These are phyloP conservation scores for Xanthoconium separans DNA, from an alignment of 1,284 basidiomycete species.

Conservation along the genomic window DNA sequence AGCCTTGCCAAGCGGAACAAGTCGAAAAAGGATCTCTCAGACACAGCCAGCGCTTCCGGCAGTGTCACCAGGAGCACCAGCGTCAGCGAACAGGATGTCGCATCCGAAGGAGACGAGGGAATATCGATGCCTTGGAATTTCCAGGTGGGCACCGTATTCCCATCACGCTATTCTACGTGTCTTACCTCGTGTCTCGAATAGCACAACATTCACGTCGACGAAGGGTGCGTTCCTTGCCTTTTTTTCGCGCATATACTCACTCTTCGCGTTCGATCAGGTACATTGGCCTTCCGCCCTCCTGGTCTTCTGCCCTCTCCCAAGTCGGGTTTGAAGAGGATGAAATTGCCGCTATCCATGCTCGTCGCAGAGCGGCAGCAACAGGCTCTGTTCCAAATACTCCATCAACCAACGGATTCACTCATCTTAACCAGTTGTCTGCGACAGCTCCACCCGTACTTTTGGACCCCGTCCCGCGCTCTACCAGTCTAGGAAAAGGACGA, in stretches of 20 bases:
- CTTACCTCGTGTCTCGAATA: constrained; percentile 26
- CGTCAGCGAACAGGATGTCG: constrained; percentile 10
- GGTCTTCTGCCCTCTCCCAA: constrained; percentile 57
- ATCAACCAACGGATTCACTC: constrained; percentile 33
- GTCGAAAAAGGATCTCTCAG: constrained; percentile 39
- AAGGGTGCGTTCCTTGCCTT: constrained; percentile 48
- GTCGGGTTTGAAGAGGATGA: constrained; percentile 68
- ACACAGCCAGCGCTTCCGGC: constrained; percentile 14
- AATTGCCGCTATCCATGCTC: constrained; percentile 57
- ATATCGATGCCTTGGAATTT: constrained; percentile 75
- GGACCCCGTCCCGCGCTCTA: constrained; percentile 30
- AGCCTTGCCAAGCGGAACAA: constrained; percentile 26
- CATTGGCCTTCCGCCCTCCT: constrained; percentile 69
- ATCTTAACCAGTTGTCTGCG: constrained; percentile 33
- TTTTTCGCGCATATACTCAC: background rate
- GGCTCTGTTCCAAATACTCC: constrained; percentile 11
- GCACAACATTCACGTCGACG: constrained; percentile 80
- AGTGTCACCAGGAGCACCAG: constrained; percentile 14
- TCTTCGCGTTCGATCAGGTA: constrained; percentile 40
- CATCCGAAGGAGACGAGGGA: constrained; percentile 49
- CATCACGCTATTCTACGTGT: background rate
- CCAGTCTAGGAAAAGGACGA: constrained; percentile 16
- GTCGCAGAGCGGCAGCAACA: constrained; percentile 45
- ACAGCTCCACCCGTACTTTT: constrained; percentile 34
- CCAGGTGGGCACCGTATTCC: constrained; percentile 47